phyloP scores from a whole-genome alignment of 2,329 filamentous ascomycete species.

The Elsinoe arachidis region DNA sequence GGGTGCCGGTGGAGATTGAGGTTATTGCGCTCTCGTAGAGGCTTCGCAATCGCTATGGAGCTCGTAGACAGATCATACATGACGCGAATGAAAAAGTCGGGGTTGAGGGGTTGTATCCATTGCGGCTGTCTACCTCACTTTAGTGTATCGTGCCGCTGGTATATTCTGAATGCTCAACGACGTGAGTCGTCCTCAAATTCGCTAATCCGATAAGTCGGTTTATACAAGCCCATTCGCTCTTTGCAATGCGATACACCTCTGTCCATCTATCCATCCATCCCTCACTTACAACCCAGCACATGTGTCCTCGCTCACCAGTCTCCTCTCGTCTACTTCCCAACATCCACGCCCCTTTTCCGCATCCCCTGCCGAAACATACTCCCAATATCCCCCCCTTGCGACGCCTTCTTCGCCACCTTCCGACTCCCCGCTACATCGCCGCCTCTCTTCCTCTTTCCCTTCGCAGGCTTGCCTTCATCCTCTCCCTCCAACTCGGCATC shows the following conservation, averaged over 20 bases:
- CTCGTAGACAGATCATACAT: background rate
- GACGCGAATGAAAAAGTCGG: background rate
- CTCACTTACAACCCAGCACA: background rate
- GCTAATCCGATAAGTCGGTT: too few relatives aligned
- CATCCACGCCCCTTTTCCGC: background rate
- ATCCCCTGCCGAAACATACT: slow-evolving; percentile 8
- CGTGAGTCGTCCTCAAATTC: too few relatives aligned
- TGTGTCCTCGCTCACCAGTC: too few relatives aligned
- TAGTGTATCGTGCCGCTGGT: too few relatives aligned
- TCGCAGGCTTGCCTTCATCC: background rate
- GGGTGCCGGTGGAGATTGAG: slow-evolving; percentile 83
- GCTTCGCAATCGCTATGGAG: too few relatives aligned
- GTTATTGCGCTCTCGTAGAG: slow-evolving; percentile 54
- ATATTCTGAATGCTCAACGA: too few relatives aligned
- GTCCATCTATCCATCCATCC: background rate
- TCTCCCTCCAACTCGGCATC: background rate
- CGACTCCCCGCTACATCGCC: background rate
- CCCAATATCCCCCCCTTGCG: slow-evolving; percentile 2
- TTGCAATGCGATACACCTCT: too few relatives aligned
- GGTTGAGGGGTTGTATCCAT: too few relatives aligned
- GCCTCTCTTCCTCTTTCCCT: background rate
- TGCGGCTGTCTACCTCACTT: too few relatives aligned
- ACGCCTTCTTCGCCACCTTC: background rate
- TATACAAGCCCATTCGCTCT: too few relatives aligned
- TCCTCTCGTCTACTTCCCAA: slow-evolving; percentile 2